Base-by-base conservation (phyloP, 1,284 basidiomycete genomes). In the Melampsora occidentalis region DNA sequence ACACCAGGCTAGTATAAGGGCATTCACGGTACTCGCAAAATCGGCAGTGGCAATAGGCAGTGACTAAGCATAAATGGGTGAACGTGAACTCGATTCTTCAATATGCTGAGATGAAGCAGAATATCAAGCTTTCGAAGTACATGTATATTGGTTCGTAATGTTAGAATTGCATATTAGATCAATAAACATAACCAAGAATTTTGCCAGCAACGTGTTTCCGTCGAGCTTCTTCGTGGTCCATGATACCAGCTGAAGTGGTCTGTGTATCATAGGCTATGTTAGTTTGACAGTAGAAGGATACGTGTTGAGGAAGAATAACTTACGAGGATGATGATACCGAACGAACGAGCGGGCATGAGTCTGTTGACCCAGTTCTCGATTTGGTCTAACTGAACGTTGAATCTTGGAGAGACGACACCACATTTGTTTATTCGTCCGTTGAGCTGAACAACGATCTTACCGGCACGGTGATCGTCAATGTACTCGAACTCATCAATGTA, bases 401-500 rank as follows among this genome's bases (percentile, higher is more conserved):
- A 99, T 77, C 96, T 90, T 65, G 95, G 95, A 46, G 96, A 98
- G 86, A 99, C 97, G 83, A 99, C 97, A 83, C 96, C 97, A 78
- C 82, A 83, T 88, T 99, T 99, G 90, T 99, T 99, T 81, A 99
- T 89, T 78, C 94, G 92, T 78, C 97, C 97, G 84, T 97, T 98
- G 79, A 99, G 90, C 86, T 99, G 94, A 81, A 99, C 89, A 81
- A 99, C 95, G 81, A 99, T 93, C 87, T 99, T 99, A 83, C 94
- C 94, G 20, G 94, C 91, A 79, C 97, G 94, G 86, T 99, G 97
- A 87, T 99, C 97, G 83, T 99, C 97, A 83, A 99, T 91, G 85
- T 97, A 92, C 86, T 98, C 96, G 84, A 99, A 99, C 87, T 99
- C 96, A 82, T 94, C 94, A 80, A 98, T 97, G 89, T 98, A 98